phyloP scores from a whole-genome alignment of 2,329 filamentous ascomycete species.

The Exophiala phaeomuriformis region DNA sequence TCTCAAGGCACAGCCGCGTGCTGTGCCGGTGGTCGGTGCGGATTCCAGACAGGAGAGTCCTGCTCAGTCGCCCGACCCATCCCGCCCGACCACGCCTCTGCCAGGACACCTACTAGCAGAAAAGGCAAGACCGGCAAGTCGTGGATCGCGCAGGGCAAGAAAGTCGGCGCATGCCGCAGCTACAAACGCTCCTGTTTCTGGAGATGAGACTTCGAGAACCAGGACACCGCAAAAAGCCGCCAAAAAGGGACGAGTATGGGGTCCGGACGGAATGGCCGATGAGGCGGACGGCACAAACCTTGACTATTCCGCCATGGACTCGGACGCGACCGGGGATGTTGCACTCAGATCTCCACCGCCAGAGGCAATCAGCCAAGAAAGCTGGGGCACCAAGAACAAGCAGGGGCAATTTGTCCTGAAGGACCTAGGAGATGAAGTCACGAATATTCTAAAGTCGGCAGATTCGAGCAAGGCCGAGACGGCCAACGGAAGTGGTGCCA shows the following conservation, averaged over 20 bases:
- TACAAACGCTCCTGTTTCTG: constrained; percentile 61
- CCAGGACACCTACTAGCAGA: constrained; percentile 61
- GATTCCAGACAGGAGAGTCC: constrained; percentile 63
- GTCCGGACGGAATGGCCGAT: constrained; percentile 76
- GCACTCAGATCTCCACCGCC: constrained; percentile 49
- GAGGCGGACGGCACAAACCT: constrained; percentile 73
- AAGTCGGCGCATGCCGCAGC: constrained; percentile 57
- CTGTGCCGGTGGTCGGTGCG: constrained; percentile 35
- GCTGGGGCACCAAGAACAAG: constrained; percentile 76
- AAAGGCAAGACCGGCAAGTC: constrained; percentile 66
- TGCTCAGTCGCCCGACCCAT: constrained; percentile 63
- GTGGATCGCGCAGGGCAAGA: constrained; percentile 72
- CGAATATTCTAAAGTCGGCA: constrained; percentile 78
- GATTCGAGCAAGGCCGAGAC: constrained; percentile 54
- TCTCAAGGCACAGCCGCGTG: constrained; percentile 44
- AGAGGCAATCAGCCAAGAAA: constrained; percentile 67
- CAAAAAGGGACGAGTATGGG: constrained; percentile 90
- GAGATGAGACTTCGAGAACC: constrained; percentile 64
- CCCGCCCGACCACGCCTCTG: constrained; percentile 68
- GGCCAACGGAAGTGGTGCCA: constrained; percentile 40
- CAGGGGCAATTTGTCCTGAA: constrained; percentile 92
- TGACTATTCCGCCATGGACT: constrained; percentile 73
- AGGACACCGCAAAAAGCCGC: constrained; percentile 49
- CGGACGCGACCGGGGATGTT: constrained; percentile 34
- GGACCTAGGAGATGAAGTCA: constrained; percentile 88